Evolutionary conservation across 257 asterid genomes (phyloP).

Genomic region (Solanum pinnatisectum): DNA sequence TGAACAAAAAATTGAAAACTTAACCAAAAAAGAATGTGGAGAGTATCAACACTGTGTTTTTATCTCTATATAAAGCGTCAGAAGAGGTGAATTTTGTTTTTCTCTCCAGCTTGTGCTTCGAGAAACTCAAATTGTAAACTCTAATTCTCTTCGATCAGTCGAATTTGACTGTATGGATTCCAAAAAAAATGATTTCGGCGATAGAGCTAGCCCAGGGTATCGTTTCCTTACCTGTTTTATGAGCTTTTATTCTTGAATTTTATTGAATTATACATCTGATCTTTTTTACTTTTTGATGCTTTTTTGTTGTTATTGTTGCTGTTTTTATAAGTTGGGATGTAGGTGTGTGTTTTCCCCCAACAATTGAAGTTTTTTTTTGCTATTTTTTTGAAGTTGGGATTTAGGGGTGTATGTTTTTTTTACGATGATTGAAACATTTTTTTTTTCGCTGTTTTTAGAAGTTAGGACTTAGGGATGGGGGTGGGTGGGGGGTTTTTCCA

Average conservation of each 20-base stretch:
- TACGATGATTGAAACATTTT: neutral
- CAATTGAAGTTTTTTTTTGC: neutral
- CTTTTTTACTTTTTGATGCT: neutral
- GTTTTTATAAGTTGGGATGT: neutral
- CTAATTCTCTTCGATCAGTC: neutral
- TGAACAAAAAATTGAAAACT: too few relatives aligned
- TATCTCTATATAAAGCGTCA: too few relatives aligned
- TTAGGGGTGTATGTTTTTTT: neutral
- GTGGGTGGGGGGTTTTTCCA: too few relatives aligned
- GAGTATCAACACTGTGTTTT: too few relatives aligned
- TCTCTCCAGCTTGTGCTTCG: too few relatives aligned
- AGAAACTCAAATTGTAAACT: too few relatives aligned
- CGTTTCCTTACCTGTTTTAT: neutral
- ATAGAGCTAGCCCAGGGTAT: slow-evolving; percentile 96
- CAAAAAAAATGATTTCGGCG: slow-evolving; percentile 62
- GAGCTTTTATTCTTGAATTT: neutral
- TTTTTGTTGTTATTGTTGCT: neutral
- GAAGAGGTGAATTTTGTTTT: too few relatives aligned
- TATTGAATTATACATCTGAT: neutral
- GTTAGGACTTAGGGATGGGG: too few relatives aligned
- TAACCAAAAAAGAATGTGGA: too few relatives aligned
- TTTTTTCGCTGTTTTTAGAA: too few relatives aligned
- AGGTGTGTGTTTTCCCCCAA: neutral
- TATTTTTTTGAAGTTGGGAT: neutral
- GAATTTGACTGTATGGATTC: slow-evolving; percentile 38